Evolutionary conservation across 108 stramenopile genomes (phyloP), one percentile per base, ranked within the genome.

Genomic region (Nitzschia palea): DNA sequence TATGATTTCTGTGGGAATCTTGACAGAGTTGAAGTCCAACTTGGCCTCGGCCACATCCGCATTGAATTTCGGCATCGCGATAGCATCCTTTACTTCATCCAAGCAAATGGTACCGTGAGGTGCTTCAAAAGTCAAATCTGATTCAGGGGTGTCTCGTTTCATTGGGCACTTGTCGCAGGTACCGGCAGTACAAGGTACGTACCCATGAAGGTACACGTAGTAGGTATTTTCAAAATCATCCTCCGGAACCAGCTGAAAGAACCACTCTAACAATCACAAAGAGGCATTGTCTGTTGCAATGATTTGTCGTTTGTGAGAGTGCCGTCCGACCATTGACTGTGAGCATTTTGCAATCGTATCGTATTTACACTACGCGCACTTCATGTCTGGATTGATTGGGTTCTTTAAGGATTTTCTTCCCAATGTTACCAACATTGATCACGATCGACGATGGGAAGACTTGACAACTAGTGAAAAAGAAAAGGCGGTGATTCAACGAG

Each of bases 11-110:
- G 40, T 25, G 14, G 65, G 65, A 53, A 65, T 15, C 4, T 65
- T 18, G 20, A 53, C 51, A 10, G 10, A 26, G 8, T 35, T 27
- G 23, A 33, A 32, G 30, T 51, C 51, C 9, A 23, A 10, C 12
- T 18, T 20, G 0, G 35, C 45, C 0, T 53, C 36, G 15, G 15
- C 26, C 17, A 57, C 44, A 10, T 44, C 9, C 4, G 67, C 23
- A 26, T 70, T 29, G 28, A 61, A 70, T 9, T 47, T 29, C 4
- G 69, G 69, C 59, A 70, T 59, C 4, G 17, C 10, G 27, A 70
- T 61, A 12, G 36, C 47, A 20, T 61, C 59, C 43, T 33, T 43
- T 2, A 61, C 42, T 44, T 70, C 59, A 28, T 70, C 69, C 33
- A 67, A 29, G 17, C 48, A 48, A 34, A 64, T 64, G 0, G 9